These are phyloP conservation scores for Asclepias syriaca DNA, from an alignment of 257 asterid species.

Conservation along the genomic window DNA sequence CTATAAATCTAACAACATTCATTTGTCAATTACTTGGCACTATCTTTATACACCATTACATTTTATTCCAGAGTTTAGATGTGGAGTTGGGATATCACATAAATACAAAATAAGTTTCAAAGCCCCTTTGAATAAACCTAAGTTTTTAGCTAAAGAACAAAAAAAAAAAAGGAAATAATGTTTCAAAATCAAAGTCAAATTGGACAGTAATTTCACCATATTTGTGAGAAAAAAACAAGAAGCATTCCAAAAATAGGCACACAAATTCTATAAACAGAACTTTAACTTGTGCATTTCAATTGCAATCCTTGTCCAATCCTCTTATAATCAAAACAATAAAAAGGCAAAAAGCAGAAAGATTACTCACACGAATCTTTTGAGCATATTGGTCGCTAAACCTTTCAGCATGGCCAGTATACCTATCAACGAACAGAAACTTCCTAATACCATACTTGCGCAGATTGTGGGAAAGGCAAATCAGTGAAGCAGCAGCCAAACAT, in stretches of 20 bases:
- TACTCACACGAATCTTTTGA: conserved; percentile 60
- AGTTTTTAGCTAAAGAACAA: not conserved
- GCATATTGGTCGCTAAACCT: conserved; percentile 54
- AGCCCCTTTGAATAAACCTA: not conserved
- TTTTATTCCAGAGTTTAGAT: too few species aligned
- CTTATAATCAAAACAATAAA: too few species aligned
- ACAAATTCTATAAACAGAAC: not conserved
- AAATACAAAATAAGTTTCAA: not conserved
- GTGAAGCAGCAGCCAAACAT: conserved; percentile 58
- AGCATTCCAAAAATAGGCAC: not conserved
- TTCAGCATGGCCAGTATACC: conserved; percentile 63
- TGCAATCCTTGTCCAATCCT: not conserved
- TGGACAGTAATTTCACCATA: not conserved
- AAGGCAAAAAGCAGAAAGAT: not conserved
- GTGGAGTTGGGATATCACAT: too few species aligned
- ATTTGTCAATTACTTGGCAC: too few species aligned
- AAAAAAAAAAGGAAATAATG: not conserved
- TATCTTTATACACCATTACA: too few species aligned
- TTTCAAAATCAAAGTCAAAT: not conserved
- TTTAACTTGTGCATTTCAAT: not conserved
- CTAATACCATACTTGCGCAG: conserved; percentile 71
- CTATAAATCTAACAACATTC: too few species aligned
- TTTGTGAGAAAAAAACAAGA: not conserved
- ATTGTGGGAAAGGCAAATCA: conserved; percentile 68
- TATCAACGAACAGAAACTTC: conserved; percentile 80